Conservation (phyloP, 441 rosid species). For the Populus tomentosa region DNA sequence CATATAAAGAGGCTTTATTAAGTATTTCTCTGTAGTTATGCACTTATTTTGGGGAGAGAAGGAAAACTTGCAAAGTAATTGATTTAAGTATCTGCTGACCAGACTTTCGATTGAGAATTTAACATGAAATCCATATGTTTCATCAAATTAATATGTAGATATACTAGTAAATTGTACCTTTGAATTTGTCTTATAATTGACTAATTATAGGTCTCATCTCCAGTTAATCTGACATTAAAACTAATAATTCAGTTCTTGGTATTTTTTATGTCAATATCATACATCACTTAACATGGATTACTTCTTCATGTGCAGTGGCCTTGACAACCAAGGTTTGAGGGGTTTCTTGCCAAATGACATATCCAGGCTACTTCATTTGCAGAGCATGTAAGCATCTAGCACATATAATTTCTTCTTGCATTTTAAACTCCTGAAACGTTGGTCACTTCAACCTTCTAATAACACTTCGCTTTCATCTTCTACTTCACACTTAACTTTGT, state of each 20-base stretch:
- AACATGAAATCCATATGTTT: not conserved
- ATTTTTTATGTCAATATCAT: not conserved
- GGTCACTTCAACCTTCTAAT: not conserved
- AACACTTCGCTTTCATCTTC: not conserved
- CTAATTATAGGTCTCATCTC: not conserved
- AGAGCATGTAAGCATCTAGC: conserved; percentile 64
- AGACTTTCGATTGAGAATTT: not conserved
- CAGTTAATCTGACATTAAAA: not conserved
- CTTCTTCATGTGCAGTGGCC: conserved; percentile 52
- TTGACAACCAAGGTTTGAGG: conserved; percentile 83
- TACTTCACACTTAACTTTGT: conserved; percentile 11
- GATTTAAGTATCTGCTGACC: not conserved
- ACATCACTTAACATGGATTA: not conserved
- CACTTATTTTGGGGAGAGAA: not conserved
- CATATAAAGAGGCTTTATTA: not conserved
- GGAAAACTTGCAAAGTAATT: not conserved
- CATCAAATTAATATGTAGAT: not conserved
- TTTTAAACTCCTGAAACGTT: not conserved
- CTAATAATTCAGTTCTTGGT: not conserved
- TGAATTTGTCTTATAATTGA: not conserved
- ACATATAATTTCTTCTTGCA: not conserved
- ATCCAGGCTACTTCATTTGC: conserved; percentile 68
- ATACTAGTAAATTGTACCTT: not conserved
- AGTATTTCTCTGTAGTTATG: not conserved
- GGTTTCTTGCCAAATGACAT: conserved; percentile 77